A percentile compares a stretch with the other conserved stretches of the same genome.
Evolutionary conservation across 495 filamentous ascomycete genomes (phyloP).

Genomic region (Aspergillus leporis): DNA sequence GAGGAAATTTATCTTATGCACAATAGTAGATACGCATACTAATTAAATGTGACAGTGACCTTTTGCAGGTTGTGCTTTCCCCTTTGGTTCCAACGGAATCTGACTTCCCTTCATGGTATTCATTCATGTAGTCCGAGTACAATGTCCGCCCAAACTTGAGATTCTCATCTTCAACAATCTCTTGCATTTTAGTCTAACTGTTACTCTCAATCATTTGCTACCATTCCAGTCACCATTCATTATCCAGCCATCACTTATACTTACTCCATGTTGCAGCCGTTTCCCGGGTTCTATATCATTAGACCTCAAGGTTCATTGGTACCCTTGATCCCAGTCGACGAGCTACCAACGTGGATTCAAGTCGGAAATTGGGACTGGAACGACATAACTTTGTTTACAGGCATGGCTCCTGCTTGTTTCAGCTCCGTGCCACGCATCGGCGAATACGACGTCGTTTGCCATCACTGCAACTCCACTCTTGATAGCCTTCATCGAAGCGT

Average conservation of each 20-base stretch:
- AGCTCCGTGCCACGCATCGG: slow-evolving; percentile 30
- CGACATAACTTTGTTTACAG: slow-evolving; percentile 14
- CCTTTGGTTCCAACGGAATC: neutral
- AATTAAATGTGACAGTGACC: neutral
- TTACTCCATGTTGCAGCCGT: slow-evolving; percentile 21
- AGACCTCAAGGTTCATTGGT: slow-evolving; percentile 28
- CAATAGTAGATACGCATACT: neutral
- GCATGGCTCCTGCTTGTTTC: slow-evolving; percentile 27
- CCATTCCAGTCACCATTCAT: slow-evolving; percentile 1
- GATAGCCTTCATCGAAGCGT: slow-evolving; percentile 32
- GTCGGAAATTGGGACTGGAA: slow-evolving; percentile 27
- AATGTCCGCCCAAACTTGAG: neutral
- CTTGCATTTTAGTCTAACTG: neutral
- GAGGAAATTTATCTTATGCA: neutral
- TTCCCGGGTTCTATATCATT: slow-evolving; percentile 37
- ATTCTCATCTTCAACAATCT: neutral
- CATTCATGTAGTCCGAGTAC: neutral
- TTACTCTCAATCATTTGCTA: neutral
- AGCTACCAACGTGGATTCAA: slow-evolving; percentile 40
- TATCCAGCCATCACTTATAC: slow-evolving; percentile 8
- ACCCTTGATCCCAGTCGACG: slow-evolving; percentile 39
- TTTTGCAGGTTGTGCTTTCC: neutral
- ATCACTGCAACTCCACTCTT: slow-evolving; percentile 31
- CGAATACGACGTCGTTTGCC: slow-evolving; percentile 42
- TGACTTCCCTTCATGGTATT: neutral